Evolutionary conservation across 192 early-diverging fungal species (phyloP), one percentile per base, ranked within the genome.

Genomic region (Coemansia sp.): DNA sequence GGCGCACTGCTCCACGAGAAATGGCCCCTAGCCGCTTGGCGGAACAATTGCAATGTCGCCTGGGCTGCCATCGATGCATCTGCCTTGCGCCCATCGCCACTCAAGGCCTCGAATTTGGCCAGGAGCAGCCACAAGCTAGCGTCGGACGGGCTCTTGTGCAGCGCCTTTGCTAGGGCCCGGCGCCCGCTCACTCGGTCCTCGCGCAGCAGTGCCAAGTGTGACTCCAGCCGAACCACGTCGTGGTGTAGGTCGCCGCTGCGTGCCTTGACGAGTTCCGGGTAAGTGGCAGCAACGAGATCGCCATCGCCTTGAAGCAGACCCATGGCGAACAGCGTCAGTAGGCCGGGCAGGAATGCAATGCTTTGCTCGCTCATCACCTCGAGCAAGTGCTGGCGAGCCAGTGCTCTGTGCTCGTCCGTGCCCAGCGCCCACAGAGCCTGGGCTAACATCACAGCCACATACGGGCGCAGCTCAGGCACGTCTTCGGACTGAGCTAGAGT

Each of bases 351-450:
- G 36, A 55, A 56, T 3, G 35, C 68, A 20, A 56, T 4, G 9
- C 60, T 24, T 26, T 59, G 62, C 18, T 66, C 65, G 45, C n/a
- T 28, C 45, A 70, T 65, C 35, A 63, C 72, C 13, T 77, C 69
- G 2, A 95, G 81, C 55, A 97, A 75, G 64, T 95, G 86, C 37
- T 93, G 85, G 67, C 92, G 91, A 31, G 93, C 94, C 35, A 94
- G 76, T 5, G 71, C 79, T 14, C 88, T 73, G 63, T 96, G 93
- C 62, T 92, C 89, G 28, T 84, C 83, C 5, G 86, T 87, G 33
- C 92, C 93, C 33, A 97, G 74, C 2, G 93, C 93, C 90, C 93
- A 96, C 53, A 98, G 83, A 0, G 95, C 94, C 74, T 95, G 91
- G 53, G 88, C 88, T 60, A 98, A 69, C 50, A 93, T 63, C 3